These are phyloP conservation scores for Russula abietina DNA, from an alignment of 768 basidiomycete species.

Conservation along the genomic window DNA sequence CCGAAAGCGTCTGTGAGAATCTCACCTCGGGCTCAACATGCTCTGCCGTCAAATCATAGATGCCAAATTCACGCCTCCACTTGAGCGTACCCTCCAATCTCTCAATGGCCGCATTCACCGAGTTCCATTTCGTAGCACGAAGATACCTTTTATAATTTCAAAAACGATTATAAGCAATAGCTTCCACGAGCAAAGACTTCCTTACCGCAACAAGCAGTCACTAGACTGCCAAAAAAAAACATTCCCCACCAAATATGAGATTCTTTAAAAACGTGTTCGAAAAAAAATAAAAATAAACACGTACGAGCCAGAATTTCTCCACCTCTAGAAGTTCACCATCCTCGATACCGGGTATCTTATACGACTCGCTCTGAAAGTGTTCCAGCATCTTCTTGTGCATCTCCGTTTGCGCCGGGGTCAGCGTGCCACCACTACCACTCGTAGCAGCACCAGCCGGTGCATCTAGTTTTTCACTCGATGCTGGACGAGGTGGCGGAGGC, in stretches of 20 bases:
- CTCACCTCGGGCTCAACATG: slow-evolving; percentile 69
- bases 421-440: too few species aligned
- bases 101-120: slow-evolving; percentile 46
- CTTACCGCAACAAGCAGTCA: slow-evolving; percentile 65
- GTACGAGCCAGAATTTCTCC: slow-evolving; percentile 73
- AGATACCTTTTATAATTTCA: slow-evolving; percentile 45
- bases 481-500: slow-evolving; percentile 7
- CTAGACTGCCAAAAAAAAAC: slow-evolving; percentile 36
- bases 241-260: neutral
- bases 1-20: neutral
- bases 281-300: slow-evolving; percentile 25
- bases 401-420: slow-evolving; percentile 42
- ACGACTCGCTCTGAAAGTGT: slow-evolving; percentile 52
- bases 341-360: slow-evolving; percentile 44
- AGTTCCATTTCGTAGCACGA: slow-evolving; percentile 72
- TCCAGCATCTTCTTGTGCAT: slow-evolving; percentile 49
- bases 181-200: neutral
- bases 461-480: slow-evolving; percentile 1
- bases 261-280: neutral
- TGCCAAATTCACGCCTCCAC: slow-evolving; percentile 76
- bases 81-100: slow-evolving; percentile 66
- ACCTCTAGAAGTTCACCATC: slow-evolving; percentile 47
- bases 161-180: neutral
- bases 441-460: neutral
- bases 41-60: slow-evolving; percentile 59